A percentile compares a stretch with the other conserved stretches of the same genome.
Conservation (phyloP, 2,329 filamentous ascomycete species). For the Fusarium albidum region DNA sequence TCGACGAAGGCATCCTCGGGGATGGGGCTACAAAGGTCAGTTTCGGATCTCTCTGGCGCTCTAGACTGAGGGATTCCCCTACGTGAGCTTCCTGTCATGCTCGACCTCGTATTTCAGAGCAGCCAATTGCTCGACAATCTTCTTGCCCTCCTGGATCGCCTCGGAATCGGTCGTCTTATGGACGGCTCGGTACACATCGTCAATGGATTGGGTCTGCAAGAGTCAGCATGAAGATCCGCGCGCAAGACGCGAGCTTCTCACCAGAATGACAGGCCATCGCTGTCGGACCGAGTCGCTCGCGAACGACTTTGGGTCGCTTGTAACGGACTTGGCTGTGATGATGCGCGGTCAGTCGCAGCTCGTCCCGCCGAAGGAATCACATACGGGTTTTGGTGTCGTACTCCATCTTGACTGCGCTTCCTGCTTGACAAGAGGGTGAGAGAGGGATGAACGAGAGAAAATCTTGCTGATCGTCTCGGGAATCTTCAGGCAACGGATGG, state of each 20-base stretch:
- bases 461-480: conserved; percentile 10
- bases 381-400: conserved; percentile 77
- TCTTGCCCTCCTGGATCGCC: conserved; percentile 82
- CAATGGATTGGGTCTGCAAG: conserved; percentile 83
- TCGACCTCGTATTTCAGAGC: conserved; percentile 94
- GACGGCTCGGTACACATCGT: conserved; percentile 87
- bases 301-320: conserved; percentile 85
- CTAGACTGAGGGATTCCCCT: conserved; percentile 41
- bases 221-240: conserved; percentile 10
- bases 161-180: conserved; percentile 66
- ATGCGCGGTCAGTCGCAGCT: conserved; percentile 21
- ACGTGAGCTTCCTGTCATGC: conserved; percentile 84
- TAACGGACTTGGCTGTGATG: conserved; percentile 75
- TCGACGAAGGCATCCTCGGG: conserved; percentile 80
- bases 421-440: neutral
- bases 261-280: conserved; percentile 93
- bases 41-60: neutral
- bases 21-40: conserved; percentile 64
- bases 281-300: conserved; percentile 84
- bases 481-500: conserved; percentile 21
- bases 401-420: conserved; percentile 63
- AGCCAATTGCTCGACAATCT: conserved; percentile 80
- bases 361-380: conserved; percentile 39
- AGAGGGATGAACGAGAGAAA: neutral
- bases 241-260: conserved; percentile 50